Conservation (phyloP, 192 early-diverging fungal species). For the Cetraspora pellucida region DNA sequence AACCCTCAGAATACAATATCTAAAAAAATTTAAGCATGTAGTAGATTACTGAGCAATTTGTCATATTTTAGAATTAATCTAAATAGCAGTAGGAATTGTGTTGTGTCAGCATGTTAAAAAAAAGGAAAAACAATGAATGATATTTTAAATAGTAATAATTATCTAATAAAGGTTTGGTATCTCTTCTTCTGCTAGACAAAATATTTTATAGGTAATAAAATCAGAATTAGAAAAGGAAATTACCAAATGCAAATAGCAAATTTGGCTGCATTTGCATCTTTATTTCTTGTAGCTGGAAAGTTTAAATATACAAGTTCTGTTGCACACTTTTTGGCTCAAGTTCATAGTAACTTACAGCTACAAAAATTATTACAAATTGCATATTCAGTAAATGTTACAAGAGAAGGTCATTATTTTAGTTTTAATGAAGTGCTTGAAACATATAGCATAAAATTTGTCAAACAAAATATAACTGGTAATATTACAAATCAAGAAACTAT, state of each 20-base stretch:
- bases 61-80: constrained; percentile 19
- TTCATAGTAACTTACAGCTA: not conserved
- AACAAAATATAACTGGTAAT: constrained; percentile 22
- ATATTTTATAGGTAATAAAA: no score
- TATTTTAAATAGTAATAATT: not conserved
- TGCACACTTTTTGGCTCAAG: not conserved
- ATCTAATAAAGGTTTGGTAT: not conserved
- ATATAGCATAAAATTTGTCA: constrained; percentile 2
- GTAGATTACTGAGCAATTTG: constrained; percentile 4
- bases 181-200: no score
- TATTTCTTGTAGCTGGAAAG: not conserved
- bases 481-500: not conserved
- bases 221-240: no score
- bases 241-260: no score
- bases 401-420: not conserved
- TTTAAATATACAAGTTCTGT: constrained; percentile 1
- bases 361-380: not conserved
- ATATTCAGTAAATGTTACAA: constrained; percentile 8
- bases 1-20: not conserved
- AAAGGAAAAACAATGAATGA: not conserved
- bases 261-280: not conserved
- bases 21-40: constrained; percentile 15
- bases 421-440: constrained; percentile 15
- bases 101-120: not conserved
- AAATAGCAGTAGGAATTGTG: not conserved